These are phyloP conservation scores for Lindgomyces ingoldianus DNA, from an alignment of 495 filamentous ascomycete genomes.

Conservation along the genomic window DNA sequence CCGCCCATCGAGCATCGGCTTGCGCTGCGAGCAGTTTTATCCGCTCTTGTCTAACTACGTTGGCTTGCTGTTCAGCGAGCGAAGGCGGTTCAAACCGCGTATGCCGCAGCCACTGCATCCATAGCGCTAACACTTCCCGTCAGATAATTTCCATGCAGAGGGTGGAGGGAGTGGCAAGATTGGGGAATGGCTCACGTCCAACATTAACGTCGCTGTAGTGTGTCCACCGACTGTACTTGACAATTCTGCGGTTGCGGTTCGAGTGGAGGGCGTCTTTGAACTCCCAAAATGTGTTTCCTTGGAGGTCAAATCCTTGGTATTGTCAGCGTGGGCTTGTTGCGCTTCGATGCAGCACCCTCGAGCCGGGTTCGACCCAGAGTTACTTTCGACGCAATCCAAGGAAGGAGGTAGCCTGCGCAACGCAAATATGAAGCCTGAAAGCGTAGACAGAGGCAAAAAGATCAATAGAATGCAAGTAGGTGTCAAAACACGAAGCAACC, in stretches of 20 bases:
- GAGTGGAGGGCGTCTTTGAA: conserved; percentile 67
- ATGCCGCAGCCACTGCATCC: conserved; percentile 96
- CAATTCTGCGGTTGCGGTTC: conserved; percentile 61
- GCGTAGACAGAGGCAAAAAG: background rate
- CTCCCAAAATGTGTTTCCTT: conserved; percentile 94
- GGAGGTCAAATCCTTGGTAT: conserved; percentile 71
- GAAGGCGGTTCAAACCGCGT: conserved; percentile 70
- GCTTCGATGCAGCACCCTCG: too few relatives aligned
- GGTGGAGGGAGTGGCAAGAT: background rate
- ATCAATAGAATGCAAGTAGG: background rate
- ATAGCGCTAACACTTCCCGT: conserved; percentile 60
- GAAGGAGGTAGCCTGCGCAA: too few relatives aligned
- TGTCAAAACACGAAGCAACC: too few relatives aligned
- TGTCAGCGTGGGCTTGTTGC: conserved; percentile 7
- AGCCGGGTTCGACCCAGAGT: too few relatives aligned
- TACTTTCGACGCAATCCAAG: too few relatives aligned
- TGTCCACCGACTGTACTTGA: conserved; percentile 61
- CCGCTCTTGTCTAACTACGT: conserved; percentile 64
- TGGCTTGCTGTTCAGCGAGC: conserved; percentile 70
- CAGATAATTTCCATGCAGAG: too few relatives aligned
- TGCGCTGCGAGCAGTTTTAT: conserved; percentile 73
- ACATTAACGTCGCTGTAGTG: conserved; percentile 70
- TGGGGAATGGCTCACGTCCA: conserved; percentile 47
- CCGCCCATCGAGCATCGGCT: conserved; percentile 85
- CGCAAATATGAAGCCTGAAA: background rate